Base-by-base conservation (phyloP, 345 rosid genomes). In the Turnera subulata region DNA sequence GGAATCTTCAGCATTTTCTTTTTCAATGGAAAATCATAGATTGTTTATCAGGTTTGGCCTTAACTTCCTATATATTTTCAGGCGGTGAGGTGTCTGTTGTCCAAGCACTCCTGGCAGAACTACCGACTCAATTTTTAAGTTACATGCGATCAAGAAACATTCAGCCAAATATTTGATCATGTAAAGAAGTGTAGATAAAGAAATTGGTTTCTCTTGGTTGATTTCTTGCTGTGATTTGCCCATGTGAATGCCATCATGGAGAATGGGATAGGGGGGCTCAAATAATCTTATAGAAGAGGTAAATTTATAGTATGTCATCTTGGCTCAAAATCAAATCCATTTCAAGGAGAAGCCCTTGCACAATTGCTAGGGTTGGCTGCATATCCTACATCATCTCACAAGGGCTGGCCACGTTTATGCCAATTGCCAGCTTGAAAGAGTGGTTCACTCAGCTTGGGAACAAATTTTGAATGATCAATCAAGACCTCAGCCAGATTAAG, bases 111-210 rank as follows among this genome's bases (percentile, higher is more conserved):
- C 78, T 91, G 46, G 89, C 93, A 29, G 96, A 92, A 76, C 61
- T 92, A 68, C 98, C 98, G 0, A 63, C 83, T 4, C 98, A 92
- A 46, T 88, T 92, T 79, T 78, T 86, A 72, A 59, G 83, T 47
- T 84, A 82, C 68, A 79, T 92, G 93, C 82, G 84, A 61, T 63
- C 67, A 68, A 82, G 93, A 61, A 76, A 80, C 0, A 84, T 92
- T 71, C 75, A 56, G 74, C 98, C 95, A 33, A 61, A 53, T 50
- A 38, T 59, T 43, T 78, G 69, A 76, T 63, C 33, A 46, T 67
- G 33, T 61, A 63, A 64, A 68, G 14, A 62, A 49, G 55, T 70
- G 75, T 70, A 59, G 60, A 75, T 68, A 59, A 17, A 56, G 66
- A 38, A 46, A 26, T 33, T 24, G 48, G 12, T 17, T 32, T 47